Evolutionary conservation across 2,329 filamentous ascomycete species (phyloP), one percentile per base, ranked within the genome.

Genomic region (Plectosphaerella cucumerina): DNA sequence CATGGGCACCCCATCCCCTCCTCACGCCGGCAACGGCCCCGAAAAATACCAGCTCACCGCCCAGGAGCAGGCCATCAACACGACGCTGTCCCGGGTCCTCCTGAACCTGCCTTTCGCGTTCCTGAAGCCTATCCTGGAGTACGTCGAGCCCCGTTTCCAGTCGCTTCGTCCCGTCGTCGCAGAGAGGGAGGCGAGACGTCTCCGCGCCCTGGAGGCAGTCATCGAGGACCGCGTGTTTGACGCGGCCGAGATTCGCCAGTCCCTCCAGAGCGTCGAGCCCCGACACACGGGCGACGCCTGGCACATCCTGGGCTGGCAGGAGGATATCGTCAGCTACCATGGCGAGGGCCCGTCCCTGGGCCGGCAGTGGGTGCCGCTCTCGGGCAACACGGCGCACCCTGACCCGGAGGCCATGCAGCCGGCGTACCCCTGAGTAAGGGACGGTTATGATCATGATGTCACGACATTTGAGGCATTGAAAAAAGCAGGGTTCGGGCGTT

Each of bases 101-200:
- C 69, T 90, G 48, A 89, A 88, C 39, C 69, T 91, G 6, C 88
- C 88, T 0, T 88, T 87, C 57, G 71, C 78, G 14, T 71, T 85
- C 23, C 72, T 92, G 21, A 85, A 87, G 65, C 75, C 77, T 53
- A 68, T 89, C 2, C 72, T 91, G 33, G 85, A 87, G 58, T 82
- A 69, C 37, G 67, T 69, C 2, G 70, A 75, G 51, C 65, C 74
- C 22, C 71, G 78, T 18, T 71, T 75, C 51, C 72, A 72, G 9
- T 70, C 78, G 15, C 73, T 83, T 47, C 67, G 69, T 23, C 68
- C 70, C 10, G 74, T 81, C 2, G 70, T 86, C 1, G 65, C 70
- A 3, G 82, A 84, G 62, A 78, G 84, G 17, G 84, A 87, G 65
- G 68, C 68, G 11, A 74, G 79, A 48, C 79, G 84, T 12, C 60